Evolutionary conservation across 2,329 filamentous ascomycete genomes (phyloP).

Genomic region (Chaetomiaceae sp.): DNA sequence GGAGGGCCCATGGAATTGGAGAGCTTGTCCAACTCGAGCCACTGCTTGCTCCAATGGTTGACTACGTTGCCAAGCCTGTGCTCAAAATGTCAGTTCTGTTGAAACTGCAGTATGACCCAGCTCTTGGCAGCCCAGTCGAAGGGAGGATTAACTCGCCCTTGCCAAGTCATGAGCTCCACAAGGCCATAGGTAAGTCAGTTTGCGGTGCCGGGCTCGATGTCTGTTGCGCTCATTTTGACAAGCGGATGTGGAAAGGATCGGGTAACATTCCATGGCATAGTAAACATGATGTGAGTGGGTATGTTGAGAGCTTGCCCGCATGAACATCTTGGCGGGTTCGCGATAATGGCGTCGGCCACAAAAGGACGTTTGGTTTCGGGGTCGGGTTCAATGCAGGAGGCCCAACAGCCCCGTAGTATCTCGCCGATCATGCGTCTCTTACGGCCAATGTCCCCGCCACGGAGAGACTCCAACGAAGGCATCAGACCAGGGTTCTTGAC

Average conservation of each 20-base stretch:
- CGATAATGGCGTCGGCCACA: slow-evolving; percentile 75
- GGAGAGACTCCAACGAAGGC: slow-evolving; percentile 72
- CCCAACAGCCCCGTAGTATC: slow-evolving; percentile 78
- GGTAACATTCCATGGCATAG: slow-evolving; percentile 91
- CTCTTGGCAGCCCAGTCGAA: no score
- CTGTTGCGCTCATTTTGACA: slow-evolving; percentile 73
- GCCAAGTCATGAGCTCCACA: slow-evolving; percentile 89
- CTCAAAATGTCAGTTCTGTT: no score
- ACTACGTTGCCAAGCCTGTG: slow-evolving; percentile 72
- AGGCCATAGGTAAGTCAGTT: slow-evolving; percentile 80
- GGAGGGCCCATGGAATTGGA: slow-evolving; percentile 78
- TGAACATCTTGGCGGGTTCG: slow-evolving; percentile 74
- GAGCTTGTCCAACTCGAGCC: slow-evolving; percentile 69
- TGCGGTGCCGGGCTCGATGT: slow-evolving; percentile 54
- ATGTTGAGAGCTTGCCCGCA: slow-evolving; percentile 70
- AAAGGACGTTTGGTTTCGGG: slow-evolving; percentile 57
- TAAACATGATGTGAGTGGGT: slow-evolving; percentile 83
- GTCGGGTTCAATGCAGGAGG: slow-evolving; percentile 67
- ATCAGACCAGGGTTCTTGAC: slow-evolving; percentile 82
- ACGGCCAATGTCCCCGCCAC: slow-evolving; percentile 70
- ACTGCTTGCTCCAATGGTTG: slow-evolving; percentile 76
- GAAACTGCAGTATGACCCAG: no score
- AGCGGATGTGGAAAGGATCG: slow-evolving; percentile 80
- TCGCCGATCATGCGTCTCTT: slow-evolving; percentile 69
- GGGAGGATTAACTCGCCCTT: slow-evolving; percentile 51